These are phyloP conservation scores for Exobasidium cylindrosporum DNA, from an alignment of 1,284 basidiomycete genomes.

Conservation along the genomic window DNA sequence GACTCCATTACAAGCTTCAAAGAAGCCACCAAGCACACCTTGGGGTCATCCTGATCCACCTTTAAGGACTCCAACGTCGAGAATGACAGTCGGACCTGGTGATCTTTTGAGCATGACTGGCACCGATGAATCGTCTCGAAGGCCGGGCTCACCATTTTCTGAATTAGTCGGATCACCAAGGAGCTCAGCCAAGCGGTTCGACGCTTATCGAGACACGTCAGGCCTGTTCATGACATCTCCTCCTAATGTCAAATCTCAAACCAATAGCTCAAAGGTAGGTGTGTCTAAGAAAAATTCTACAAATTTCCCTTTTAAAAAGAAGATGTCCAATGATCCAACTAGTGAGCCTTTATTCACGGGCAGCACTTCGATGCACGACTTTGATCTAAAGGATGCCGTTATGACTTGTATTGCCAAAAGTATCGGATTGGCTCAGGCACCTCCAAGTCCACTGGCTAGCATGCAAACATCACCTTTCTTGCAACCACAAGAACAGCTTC, in stretches of 20 bases:
- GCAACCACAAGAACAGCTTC: slow-evolving; percentile 26
- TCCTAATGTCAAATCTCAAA: not conserved
- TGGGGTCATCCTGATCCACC: slow-evolving; percentile 47
- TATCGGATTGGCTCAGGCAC: slow-evolving; percentile 79
- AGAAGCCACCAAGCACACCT: slow-evolving; percentile 22
- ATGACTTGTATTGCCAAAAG: slow-evolving; percentile 97
- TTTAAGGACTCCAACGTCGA: slow-evolving; percentile 42
- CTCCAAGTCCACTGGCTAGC: slow-evolving; percentile 46
- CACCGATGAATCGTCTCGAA: slow-evolving; percentile 18
- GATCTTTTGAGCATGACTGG: slow-evolving; percentile 61
- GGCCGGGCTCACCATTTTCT: slow-evolving; percentile 5
- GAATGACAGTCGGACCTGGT: slow-evolving; percentile 57
- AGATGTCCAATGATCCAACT: not conserved
- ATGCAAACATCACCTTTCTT: slow-evolving; percentile 52
- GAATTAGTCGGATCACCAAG: slow-evolving; percentile 11
- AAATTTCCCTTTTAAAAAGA: not conserved
- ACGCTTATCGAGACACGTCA: not conserved
- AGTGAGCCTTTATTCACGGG: slow-evolving; percentile 2
- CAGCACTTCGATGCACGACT: slow-evolving; percentile 61
- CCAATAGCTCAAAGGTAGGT: not conserved
- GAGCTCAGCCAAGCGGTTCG: too few relatives aligned
- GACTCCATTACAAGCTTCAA: not conserved
- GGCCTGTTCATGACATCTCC: not conserved
- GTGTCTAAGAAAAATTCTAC: not conserved
- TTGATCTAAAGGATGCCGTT: slow-evolving; percentile 87